These are phyloP conservation scores for Suhomyces chickasaworum DNA, from an alignment of 1,139 yeast species.

Conservation along the genomic window DNA sequence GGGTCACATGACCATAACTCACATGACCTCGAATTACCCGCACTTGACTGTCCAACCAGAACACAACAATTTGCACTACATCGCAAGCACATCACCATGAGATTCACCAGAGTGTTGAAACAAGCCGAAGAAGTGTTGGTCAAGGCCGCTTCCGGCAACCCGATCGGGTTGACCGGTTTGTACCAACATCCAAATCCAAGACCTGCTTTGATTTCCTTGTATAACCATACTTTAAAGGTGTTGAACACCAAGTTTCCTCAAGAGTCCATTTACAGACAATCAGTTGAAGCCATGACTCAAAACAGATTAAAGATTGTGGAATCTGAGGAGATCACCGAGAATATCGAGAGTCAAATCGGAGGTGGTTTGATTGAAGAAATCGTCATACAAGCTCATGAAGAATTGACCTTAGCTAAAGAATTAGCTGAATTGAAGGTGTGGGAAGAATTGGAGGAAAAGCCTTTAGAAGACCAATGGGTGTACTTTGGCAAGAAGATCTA, in stretches of 20 bases:
- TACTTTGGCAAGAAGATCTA: slow-evolving; percentile 63
- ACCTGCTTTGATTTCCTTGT: slow-evolving; percentile 72
- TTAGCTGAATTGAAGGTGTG: slow-evolving; percentile 68
- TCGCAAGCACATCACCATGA: slow-evolving; percentile 28
- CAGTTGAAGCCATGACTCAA: slow-evolving; percentile 72
- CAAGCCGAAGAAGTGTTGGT: slow-evolving; percentile 64
- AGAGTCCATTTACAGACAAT: slow-evolving; percentile 72
- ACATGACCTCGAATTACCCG: too few species aligned
- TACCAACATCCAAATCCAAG: slow-evolving; percentile 83
- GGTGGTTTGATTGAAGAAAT: slow-evolving; percentile 85
- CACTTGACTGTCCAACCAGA: slow-evolving; percentile 18
- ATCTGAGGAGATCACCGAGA: slow-evolving; percentile 60
- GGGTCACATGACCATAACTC: too few species aligned
- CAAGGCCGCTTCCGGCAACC: slow-evolving; percentile 66
- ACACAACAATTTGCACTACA: slow-evolving; percentile 12
- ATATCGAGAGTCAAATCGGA: slow-evolving; percentile 75
- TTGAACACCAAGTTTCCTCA: slow-evolving; percentile 65
- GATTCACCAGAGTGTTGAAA: slow-evolving; percentile 46
- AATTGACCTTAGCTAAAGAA: slow-evolving; percentile 66
- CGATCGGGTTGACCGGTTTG: slow-evolving; percentile 81
- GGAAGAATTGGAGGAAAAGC: slow-evolving; percentile 69
- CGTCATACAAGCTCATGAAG: slow-evolving; percentile 81
- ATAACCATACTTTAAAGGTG: slow-evolving; percentile 65
- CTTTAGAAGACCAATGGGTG: slow-evolving; percentile 74
- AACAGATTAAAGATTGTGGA: slow-evolving; percentile 72